These are phyloP conservation scores for Fagus crenata DNA, from an alignment of 306 rosid genomes.

Conservation along the genomic window DNA sequence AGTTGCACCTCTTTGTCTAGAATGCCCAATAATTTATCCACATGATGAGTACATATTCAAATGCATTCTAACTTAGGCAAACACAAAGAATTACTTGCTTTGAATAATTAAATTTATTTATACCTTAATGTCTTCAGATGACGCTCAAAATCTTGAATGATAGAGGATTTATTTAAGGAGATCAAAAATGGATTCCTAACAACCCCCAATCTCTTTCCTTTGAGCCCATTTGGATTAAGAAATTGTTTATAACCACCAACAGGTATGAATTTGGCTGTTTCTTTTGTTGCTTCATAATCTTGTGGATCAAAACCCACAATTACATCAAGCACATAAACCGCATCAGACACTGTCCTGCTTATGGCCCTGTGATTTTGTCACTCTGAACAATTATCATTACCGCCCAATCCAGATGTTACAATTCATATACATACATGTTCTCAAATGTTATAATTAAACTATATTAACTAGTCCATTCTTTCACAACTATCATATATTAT, in stretches of 20 bases:
- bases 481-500: too few species aligned
- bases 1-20: slow-evolving; percentile 62
- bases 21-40: background rate
- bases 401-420: background rate
- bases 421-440: background rate
- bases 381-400: background rate
- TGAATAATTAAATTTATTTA: slow-evolving; percentile 11
- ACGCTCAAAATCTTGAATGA: slow-evolving; percentile 42
- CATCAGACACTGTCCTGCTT: slow-evolving; percentile 74
- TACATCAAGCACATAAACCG: slow-evolving; percentile 64
- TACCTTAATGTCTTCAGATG: slow-evolving; percentile 38
- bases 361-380: slow-evolving; percentile 48
- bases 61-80: background rate
- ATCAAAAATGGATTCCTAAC: slow-evolving; percentile 51
- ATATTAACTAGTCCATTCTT: too few species aligned
- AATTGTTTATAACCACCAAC: slow-evolving; percentile 60
- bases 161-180: slow-evolving; percentile 32
- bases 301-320: slow-evolving; percentile 62
- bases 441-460: too few species aligned
- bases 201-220: slow-evolving; percentile 65
- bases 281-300: slow-evolving; percentile 54
- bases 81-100: background rate
- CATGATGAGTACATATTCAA: background rate
- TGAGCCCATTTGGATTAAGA: slow-evolving; percentile 50
- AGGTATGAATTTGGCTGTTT: slow-evolving; percentile 51